Evolutionary conservation across 75 land plant species (phyloP), one percentile per base, ranked within the genome.

Genomic region (Pinus albicaulis): DNA sequence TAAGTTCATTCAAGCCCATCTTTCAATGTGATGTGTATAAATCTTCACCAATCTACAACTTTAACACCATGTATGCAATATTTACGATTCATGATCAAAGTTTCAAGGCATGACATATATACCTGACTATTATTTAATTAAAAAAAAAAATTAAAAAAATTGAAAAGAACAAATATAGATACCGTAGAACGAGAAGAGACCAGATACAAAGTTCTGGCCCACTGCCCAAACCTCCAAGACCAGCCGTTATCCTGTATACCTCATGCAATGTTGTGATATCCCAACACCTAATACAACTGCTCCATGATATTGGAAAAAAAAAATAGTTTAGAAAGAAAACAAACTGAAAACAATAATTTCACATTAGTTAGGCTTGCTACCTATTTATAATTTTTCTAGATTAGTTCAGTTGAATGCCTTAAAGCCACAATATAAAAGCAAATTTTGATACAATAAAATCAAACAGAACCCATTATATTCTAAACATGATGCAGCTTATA

Each of bases 231-330:
- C 98, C 96, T 78, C 96, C 98, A 79, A 79, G 80, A 7, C 96
- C 99, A 59, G 88, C 94, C 23, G 98, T 95, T 68, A 93, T 95
- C 59, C 99, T 86, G 71, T 89, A 93, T 13, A 88, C 56, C 77
- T 98, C 99, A 68, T 86, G 88, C 61, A 68, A 78, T 23, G 76
- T 72, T 26, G 74, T 72, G 48, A 86, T 78, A 91, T 95, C 88
- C 99, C 99, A 98, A 80, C 99, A 93, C 76, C 98, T 83, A 74
- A 98, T 93, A 57, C 87, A 88, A 71, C 99, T 96, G 85, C 78
- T 76, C 64, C 78, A 68, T 8, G 11, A 17, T 36, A 68, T 20
- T 8, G 22, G n/a, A n/a, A 7, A 2, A 66, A 36, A 68, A 2
- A 68, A 38, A 48, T 1, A 10, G 2, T 0, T 68, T 68, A 68